Conservation (phyloP, 345 rosid genomes). For the Laguncularia racemosa region DNA sequence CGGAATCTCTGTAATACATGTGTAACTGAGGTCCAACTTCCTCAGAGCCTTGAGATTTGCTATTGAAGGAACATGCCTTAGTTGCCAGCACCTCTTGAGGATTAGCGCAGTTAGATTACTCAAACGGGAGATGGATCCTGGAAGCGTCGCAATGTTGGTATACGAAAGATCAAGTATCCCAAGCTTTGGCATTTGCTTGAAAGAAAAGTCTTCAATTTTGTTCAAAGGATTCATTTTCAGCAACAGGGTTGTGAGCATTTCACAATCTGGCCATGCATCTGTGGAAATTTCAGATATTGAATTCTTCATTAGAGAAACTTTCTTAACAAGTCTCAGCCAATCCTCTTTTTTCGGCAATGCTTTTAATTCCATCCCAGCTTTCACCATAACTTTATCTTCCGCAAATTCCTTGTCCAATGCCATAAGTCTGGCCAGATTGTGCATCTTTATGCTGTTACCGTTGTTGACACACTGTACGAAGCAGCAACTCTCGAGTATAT, state of each 20-base stretch:
- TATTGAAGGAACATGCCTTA: conserved; percentile 11
- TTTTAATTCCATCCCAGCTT: conserved; percentile 1
- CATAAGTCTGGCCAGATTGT: conserved; percentile 17
- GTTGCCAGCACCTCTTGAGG: neutral
- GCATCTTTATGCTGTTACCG: conserved; percentile 3
- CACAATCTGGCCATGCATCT: conserved; percentile 9
- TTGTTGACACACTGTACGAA: conserved; percentile 6
- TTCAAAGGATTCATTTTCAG: neutral
- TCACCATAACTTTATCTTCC: neutral
- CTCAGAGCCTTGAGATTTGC: conserved; percentile 8
- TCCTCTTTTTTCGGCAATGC: conserved; percentile 4
- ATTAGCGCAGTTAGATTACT: conserved; percentile 10
- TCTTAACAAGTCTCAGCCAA: conserved; percentile 4
- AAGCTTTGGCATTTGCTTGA: conserved; percentile 7
- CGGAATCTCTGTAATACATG: conserved; percentile 7
- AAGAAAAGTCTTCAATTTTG: conserved; percentile 9
- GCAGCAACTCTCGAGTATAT: conserved; percentile 1
- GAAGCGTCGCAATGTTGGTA: conserved; percentile 4
- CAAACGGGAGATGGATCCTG: conserved; percentile 13
- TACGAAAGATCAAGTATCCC: conserved; percentile 10
- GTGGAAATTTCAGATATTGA: conserved; percentile 2
- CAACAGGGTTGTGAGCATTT: conserved; percentile 12
- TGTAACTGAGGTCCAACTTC: conserved; percentile 11
- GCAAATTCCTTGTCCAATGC: neutral
- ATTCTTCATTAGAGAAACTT: conserved; percentile 12